Evolutionary conservation across 192 early-diverging fungal species (phyloP).

Genomic region (Mortierella antarctica): DNA sequence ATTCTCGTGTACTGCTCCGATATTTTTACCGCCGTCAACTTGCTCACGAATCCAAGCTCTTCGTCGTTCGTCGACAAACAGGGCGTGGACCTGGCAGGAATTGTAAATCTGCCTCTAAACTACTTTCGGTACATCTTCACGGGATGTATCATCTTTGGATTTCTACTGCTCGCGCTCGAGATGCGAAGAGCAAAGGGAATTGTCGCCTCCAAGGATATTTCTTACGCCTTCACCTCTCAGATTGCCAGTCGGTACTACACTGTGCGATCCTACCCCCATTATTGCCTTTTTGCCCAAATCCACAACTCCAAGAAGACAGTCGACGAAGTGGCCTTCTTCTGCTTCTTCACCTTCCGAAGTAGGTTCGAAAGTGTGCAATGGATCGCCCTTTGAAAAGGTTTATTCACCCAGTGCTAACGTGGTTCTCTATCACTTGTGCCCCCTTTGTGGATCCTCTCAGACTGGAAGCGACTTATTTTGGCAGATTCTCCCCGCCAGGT

Average conservation of each 20-base stretch:
- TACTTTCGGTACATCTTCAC: slow-evolving; percentile 65
- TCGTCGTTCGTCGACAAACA: slow-evolving; percentile 14
- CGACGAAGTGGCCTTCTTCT: slow-evolving; percentile 83
- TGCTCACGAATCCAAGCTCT: slow-evolving; percentile 56
- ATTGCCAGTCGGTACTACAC: slow-evolving; percentile 84
- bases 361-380: slow-evolving; percentile 15
- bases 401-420: not conserved
- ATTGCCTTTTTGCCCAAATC: slow-evolving; percentile 83
- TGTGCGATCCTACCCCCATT: slow-evolving; percentile 79
- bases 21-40: slow-evolving; percentile 76
- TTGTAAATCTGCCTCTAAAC: slow-evolving; percentile 51
- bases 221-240: slow-evolving; percentile 77
- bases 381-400: not conserved
- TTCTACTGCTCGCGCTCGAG: slow-evolving; percentile 75
- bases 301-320: slow-evolving; percentile 69
- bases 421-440: not conserved
- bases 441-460: slow-evolving; percentile 29
- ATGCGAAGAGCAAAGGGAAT: slow-evolving; percentile 73
- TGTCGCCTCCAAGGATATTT: slow-evolving; percentile 77
- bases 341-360: slow-evolving; percentile 90
- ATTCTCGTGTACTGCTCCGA: slow-evolving; percentile 85
- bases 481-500: slow-evolving; percentile 87
- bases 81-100: slow-evolving; percentile 1
- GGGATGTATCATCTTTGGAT: slow-evolving; percentile 75
- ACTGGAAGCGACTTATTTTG: slow-evolving; percentile 86